Percentiles rank a stretch among this genome's conserved stretches.
phyloP scores from a whole-genome alignment of 192 early-diverging fungal genomes.

The Nowakowskiella sp. region DNA sequence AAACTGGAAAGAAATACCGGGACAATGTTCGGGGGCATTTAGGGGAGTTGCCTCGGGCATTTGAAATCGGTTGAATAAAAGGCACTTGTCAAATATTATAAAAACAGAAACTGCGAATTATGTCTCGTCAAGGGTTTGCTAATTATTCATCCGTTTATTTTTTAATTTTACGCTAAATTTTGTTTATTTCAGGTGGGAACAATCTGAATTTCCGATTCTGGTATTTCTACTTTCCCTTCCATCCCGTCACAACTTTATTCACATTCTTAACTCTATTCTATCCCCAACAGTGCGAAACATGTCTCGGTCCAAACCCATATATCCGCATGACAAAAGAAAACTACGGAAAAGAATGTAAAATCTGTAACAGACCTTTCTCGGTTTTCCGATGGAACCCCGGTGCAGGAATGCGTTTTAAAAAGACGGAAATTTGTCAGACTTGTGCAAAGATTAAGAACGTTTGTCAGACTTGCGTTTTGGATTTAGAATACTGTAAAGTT shows the following conservation, averaged over 20 bases:
- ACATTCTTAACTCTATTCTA: not conserved
- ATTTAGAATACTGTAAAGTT: constrained; percentile 76
- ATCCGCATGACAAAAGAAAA: constrained; percentile 73
- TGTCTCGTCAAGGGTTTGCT: too few relatives aligned
- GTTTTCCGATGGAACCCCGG: constrained; percentile 96
- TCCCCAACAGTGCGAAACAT: constrained; percentile 89
- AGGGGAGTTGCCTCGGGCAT: too few relatives aligned
- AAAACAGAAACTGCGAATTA: too few relatives aligned
- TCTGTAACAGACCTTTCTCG: constrained; percentile 88
- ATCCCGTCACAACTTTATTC: not conserved
- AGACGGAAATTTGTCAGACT: constrained; percentile 96
- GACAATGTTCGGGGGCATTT: constrained; percentile 41
- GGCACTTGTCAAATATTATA: too few relatives aligned
- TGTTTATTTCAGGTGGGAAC: too few relatives aligned
- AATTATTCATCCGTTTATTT: too few relatives aligned
- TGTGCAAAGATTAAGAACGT: constrained; percentile 98
- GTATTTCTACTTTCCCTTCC: constrained; percentile 13
- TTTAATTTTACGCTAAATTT: too few relatives aligned
- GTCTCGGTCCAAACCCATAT: constrained; percentile 95
- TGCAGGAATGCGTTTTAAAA: constrained; percentile 89
- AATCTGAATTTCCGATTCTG: constrained; percentile 41
- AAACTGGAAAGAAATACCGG: too few relatives aligned
- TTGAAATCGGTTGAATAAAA: too few relatives aligned
- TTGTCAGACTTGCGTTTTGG: constrained; percentile 93
- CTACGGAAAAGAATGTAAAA: constrained; percentile 59